Conservation (phyloP, 2,329 filamentous ascomycete species). For the Aureobasidium sp. region DNA sequence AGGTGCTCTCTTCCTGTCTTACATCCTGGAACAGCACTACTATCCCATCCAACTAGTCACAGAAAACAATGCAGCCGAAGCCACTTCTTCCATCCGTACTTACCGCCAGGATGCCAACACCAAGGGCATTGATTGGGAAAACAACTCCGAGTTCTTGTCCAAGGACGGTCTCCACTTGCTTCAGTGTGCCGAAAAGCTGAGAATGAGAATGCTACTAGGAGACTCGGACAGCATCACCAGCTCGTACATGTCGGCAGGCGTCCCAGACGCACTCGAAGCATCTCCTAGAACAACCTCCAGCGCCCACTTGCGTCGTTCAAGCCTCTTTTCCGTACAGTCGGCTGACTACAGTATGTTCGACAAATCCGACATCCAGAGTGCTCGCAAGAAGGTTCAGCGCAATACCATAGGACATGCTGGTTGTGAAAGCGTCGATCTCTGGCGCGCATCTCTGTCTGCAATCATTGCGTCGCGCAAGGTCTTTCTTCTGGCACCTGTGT, state of each 20-base stretch:
- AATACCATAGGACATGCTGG: slow-evolving; percentile 30
- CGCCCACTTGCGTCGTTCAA: slow-evolving; percentile 19
- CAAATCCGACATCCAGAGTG: slow-evolving; percentile 29
- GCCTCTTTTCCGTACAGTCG: slow-evolving; percentile 23
- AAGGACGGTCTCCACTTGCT: slow-evolving; percentile 30
- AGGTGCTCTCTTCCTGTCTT: slow-evolving; percentile 36
- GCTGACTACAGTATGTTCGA: slow-evolving; percentile 24
- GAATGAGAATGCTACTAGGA: background rate
- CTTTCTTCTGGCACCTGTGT: slow-evolving; percentile 6
- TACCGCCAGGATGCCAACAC: slow-evolving; percentile 25
- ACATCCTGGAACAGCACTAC: slow-evolving; percentile 33
- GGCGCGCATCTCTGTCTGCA: slow-evolving; percentile 30
- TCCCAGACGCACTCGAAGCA: background rate
- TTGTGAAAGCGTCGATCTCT: slow-evolving; percentile 31
- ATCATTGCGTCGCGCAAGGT: slow-evolving; percentile 25
- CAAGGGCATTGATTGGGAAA: slow-evolving; percentile 31
- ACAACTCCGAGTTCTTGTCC: slow-evolving; percentile 24
- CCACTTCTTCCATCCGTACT: slow-evolving; percentile 26
- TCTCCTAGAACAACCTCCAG: background rate
- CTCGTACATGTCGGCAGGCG: slow-evolving; percentile 1
- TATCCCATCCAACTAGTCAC: slow-evolving; percentile 32
- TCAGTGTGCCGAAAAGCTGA: slow-evolving; percentile 26
- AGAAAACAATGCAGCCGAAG: slow-evolving; percentile 27
- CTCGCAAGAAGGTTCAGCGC: slow-evolving; percentile 36
- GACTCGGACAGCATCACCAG: slow-evolving; percentile 13